Conservation (phyloP, 2,329 filamentous ascomycete species). For the Sordariomycetes sp. region DNA sequence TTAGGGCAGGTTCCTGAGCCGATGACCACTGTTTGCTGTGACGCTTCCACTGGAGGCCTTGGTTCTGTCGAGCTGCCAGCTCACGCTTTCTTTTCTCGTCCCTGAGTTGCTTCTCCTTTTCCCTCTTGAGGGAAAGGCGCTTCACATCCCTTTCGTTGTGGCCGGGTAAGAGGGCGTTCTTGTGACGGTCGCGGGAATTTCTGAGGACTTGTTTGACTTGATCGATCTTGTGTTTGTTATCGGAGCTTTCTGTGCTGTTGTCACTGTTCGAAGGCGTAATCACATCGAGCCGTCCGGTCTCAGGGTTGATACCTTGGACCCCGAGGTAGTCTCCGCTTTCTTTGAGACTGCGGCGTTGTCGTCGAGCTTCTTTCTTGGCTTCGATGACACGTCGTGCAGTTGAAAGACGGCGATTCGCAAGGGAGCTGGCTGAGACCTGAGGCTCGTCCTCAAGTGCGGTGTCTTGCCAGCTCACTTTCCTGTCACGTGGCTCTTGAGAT, state of each 20-base stretch:
- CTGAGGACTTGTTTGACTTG: slow-evolving; percentile 21
- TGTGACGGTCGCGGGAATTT: slow-evolving; percentile 22
- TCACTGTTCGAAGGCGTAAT: slow-evolving; percentile 40
- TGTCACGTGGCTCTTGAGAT: background rate
- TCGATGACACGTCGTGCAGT: slow-evolving; percentile 14
- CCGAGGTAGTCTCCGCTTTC: slow-evolving; percentile 50
- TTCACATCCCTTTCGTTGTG: slow-evolving; percentile 36
- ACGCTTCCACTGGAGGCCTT: slow-evolving; percentile 28
- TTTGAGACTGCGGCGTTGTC: slow-evolving; percentile 34
- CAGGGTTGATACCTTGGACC: slow-evolving; percentile 48
- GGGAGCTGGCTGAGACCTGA: background rate
- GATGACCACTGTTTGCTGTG: slow-evolving; percentile 41
- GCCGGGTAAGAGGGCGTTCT: slow-evolving; percentile 31
- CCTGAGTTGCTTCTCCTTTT: slow-evolving; percentile 25
- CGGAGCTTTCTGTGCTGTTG: slow-evolving; percentile 21
- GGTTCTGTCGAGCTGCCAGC: background rate
- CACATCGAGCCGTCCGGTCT: slow-evolving; percentile 42
- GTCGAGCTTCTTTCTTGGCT: slow-evolving; percentile 19
- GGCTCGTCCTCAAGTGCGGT: background rate
- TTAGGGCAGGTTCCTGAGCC: slow-evolving; percentile 37
- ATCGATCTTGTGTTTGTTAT: slow-evolving; percentile 17
- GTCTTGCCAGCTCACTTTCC: slow-evolving; percentile 1
- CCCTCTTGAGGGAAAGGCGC: slow-evolving; percentile 15
- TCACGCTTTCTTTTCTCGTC: slow-evolving; percentile 14
- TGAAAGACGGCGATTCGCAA: slow-evolving; percentile 7